These are phyloP conservation scores for Trichoderma atrobrunneum DNA, from an alignment of 2,329 filamentous ascomycete species.

Conservation along the genomic window DNA sequence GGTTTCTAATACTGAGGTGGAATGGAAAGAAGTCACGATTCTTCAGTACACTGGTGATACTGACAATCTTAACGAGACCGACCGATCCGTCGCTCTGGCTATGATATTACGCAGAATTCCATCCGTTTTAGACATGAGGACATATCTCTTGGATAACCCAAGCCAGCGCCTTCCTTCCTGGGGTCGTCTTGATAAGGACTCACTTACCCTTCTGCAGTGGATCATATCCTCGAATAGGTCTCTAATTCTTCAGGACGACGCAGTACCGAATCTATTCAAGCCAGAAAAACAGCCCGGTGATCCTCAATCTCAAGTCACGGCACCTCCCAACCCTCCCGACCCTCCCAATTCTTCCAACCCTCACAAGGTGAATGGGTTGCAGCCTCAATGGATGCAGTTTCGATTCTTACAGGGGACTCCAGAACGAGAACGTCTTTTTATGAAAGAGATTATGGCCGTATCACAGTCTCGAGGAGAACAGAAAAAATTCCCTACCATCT, in stretches of 20 bases:
- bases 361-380: slow-evolving; percentile 58
- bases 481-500: slow-evolving; percentile 63
- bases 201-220: slow-evolving; percentile 73
- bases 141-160: slow-evolving; percentile 42
- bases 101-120: slow-evolving; percentile 60
- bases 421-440: slow-evolving; percentile 78
- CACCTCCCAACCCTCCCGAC: not conserved
- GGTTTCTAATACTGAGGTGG: slow-evolving; percentile 3
- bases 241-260: slow-evolving; percentile 70
- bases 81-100: slow-evolving; percentile 31
- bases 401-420: slow-evolving; percentile 84
- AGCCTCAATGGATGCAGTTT: slow-evolving; percentile 69
- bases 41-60: slow-evolving; percentile 28
- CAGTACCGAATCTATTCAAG: slow-evolving; percentile 39
- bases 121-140: slow-evolving; percentile 55
- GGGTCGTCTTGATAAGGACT: slow-evolving; percentile 60
- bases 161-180: slow-evolving; percentile 42
- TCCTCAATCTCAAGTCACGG: not conserved
- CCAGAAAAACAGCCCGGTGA: not conserved
- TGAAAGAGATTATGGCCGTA: slow-evolving; percentile 52
- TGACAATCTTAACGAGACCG: slow-evolving; percentile 20
- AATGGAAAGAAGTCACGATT: slow-evolving; percentile 23
- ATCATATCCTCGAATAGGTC: slow-evolving; percentile 87
- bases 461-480: slow-evolving; percentile 31
- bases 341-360: slow-evolving; percentile 35